Conservation (phyloP, 352 stramenopile species). For the Phytophthora gonapodyides region DNA sequence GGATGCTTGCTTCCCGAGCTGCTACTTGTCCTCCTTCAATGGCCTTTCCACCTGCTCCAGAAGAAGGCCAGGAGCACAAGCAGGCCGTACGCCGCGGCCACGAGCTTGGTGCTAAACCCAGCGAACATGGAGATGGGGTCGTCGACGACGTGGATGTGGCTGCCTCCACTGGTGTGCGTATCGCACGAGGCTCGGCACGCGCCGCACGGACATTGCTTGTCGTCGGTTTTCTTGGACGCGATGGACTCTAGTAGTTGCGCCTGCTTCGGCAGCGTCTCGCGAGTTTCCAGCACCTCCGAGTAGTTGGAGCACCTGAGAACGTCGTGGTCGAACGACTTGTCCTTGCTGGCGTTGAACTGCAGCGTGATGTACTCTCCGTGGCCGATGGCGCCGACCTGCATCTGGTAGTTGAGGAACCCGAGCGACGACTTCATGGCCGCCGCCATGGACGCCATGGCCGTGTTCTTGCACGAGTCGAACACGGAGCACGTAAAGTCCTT, state of each 20-base stretch:
- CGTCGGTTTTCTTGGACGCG: conserved; percentile 38
- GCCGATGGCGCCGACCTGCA: conserved; percentile 85
- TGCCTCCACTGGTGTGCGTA: conserved; percentile 37
- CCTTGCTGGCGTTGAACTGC: conserved; percentile 56
- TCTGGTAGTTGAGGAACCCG: conserved; percentile 90
- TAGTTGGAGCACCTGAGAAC: conserved; percentile 83
- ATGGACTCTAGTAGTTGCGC: conserved; percentile 75
- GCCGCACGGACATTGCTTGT: conserved; percentile 80
- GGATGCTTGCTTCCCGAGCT: neutral
- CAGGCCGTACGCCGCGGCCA: conserved; percentile 60
- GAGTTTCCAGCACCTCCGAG: conserved; percentile 49
- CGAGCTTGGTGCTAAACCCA: conserved; percentile 66
- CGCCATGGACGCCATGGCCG: conserved; percentile 71
- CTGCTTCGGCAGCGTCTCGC: conserved; percentile 57
- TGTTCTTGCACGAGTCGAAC: conserved; percentile 89
- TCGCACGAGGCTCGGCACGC: conserved; percentile 74
- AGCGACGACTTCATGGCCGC: conserved; percentile 83
- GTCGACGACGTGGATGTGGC: conserved; percentile 56
- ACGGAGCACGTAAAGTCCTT: conserved; percentile 75
- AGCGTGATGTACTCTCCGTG: conserved; percentile 89
- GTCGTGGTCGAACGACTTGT: conserved; percentile 54
- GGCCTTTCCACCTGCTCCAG: conserved; percentile 48
- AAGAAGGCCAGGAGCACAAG: conserved; percentile 43
- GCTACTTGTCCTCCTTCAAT: too few species aligned
- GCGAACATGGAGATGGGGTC: conserved; percentile 72